A percentile compares a stretch with the other conserved stretches of the same genome.
These are phyloP conservation scores for Aphanocladium album DNA, from an alignment of 2,329 filamentous ascomycete species.

Conservation along the genomic window DNA sequence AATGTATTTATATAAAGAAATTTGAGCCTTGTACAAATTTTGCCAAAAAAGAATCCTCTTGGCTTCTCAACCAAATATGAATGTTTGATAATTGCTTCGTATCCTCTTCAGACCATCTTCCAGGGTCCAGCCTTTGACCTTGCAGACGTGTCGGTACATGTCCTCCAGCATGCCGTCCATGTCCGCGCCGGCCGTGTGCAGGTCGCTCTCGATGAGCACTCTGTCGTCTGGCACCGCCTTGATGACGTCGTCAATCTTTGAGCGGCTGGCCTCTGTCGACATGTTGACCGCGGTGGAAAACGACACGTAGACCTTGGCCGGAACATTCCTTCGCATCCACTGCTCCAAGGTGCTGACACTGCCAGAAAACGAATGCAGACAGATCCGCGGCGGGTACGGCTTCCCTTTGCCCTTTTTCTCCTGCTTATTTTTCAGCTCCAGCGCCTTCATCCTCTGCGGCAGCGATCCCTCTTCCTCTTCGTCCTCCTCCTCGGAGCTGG, in stretches of 20 bases:
- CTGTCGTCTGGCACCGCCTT: conserved; percentile 69
- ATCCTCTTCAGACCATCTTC: conserved; percentile 64
- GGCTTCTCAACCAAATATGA: conserved; percentile 66
- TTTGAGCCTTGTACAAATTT: background rate
- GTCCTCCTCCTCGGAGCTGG: conserved; percentile 29
- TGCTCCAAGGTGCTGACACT: conserved; percentile 68
- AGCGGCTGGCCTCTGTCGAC: conserved; percentile 40
- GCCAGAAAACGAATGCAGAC: conserved; percentile 90
- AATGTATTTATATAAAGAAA: background rate
- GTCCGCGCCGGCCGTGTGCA: conserved; percentile 72
- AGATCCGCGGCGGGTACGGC: conserved; percentile 81
- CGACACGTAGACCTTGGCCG: conserved; percentile 77
- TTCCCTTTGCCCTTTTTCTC: conserved; percentile 26
- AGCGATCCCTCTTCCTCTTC: conserved; percentile 13
- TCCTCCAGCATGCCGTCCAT: conserved; percentile 78
- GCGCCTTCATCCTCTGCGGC: conserved; percentile 15
- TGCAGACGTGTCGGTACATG: conserved; percentile 70
- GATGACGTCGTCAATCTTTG: conserved; percentile 59
- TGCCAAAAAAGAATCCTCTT: no score
- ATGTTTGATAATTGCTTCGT: conserved; percentile 70
- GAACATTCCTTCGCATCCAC: conserved; percentile 69
- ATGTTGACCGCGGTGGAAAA: conserved; percentile 84
- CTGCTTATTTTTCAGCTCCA: background rate
- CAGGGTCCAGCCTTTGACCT: conserved; percentile 71
- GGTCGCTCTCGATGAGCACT: conserved; percentile 83